Evolutionary conservation across 228 moss, liverwort and hornwort genomes (phyloP), one percentile per base, ranked within the genome.

Genomic region (Sphagnum magellanicum): DNA sequence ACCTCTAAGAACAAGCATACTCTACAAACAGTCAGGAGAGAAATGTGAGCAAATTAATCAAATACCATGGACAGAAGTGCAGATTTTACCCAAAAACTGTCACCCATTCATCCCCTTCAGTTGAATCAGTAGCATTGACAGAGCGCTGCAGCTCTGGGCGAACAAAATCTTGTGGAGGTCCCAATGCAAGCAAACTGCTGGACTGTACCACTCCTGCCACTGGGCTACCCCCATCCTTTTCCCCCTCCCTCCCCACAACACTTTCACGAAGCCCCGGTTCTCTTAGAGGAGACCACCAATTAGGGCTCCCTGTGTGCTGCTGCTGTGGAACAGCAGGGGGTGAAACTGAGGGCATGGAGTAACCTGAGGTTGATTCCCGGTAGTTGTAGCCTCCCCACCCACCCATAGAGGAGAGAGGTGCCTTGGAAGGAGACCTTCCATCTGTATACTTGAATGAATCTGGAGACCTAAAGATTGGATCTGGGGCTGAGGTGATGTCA

Each of bases 261-360:
- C 79, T 81, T 49, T 90, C 85, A 48, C 73, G 67, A 48, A 10
- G 12, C 71, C 78, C 69, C 60, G 78, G 87, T 70, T 91, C 95
- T 73, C 74, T 85, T 12, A 84, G 74, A 66, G 82, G 75, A 49
- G 92, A 88, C 90, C 90, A 92, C 92, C 92, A 96, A 32, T 87
- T 85, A 60, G 67, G 88, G 59, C 86, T 83, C 5, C 81, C 79
- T 4, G 78, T 81, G 6, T 72, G 53, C 75, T 83, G 91, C 60
- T 69, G 68, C 70, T 84, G 84, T 15, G 73, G 73, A 6, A 81
- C 90, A 68, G 87, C 82, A 13, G 76, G 67, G 10, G 88, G 81
- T 6, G 84, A 88, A 5, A 70, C 57, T 53, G 80, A 72, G 5
- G 71, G 70, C 72, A 78, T 32, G 10, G 32, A 16, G 5, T 67